Base-by-base conservation (phyloP, 2,329 filamentous ascomycete species). In the Clonostachys solani region DNA sequence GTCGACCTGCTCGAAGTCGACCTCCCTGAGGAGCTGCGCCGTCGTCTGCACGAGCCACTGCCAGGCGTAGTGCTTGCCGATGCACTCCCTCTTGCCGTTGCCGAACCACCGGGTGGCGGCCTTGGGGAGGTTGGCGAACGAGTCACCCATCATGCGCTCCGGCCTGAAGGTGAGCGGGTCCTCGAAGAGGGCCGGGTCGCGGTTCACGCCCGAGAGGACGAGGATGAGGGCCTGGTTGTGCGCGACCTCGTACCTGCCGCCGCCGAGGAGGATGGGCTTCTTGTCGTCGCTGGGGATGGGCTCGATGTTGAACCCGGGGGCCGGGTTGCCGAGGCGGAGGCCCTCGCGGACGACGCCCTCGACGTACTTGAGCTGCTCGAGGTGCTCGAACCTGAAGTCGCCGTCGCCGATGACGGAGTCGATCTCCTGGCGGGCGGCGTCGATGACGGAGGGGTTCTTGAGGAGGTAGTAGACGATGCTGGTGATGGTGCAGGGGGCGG, bases 271-370 rank as follows among this genome's bases (percentile, higher is more conserved):
- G 16, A 80, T 59, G 0, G 80, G 74, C 0, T 58, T 62, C 57
- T 67, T 70, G 52, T 71, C 63, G 23, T 57, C 59, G 6, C 61
- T 59, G 3, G 66, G 61, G 37, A 63, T 57, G 3, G 74, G 73
- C 60, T 78, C 74, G 47, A 77, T 72, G 63, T 78, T 78, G 64
- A 81, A 78, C 0, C 74, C 71, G 1, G 78, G 77, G 1, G 79
- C 77, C 1, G 78, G 71, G 33, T 72, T 74, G 0, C 72, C 73
- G 3, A 83, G 69, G 0, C 80, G 75, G 8, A 83, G 63, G 0
- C 76, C 69, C 57, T 83, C 78, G 45, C 74, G 72, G 23, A 82
- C 60, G 23, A 81, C 60, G 34, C 71, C 80, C 46, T 77, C 73
- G 42, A 82, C 54, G 57, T 81, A 84, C 12, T 68, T 63, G 3